These are phyloP conservation scores for Hypoxylon sp. DNA, from an alignment of 2,329 filamentous ascomycete genomes.

Conservation along the genomic window DNA sequence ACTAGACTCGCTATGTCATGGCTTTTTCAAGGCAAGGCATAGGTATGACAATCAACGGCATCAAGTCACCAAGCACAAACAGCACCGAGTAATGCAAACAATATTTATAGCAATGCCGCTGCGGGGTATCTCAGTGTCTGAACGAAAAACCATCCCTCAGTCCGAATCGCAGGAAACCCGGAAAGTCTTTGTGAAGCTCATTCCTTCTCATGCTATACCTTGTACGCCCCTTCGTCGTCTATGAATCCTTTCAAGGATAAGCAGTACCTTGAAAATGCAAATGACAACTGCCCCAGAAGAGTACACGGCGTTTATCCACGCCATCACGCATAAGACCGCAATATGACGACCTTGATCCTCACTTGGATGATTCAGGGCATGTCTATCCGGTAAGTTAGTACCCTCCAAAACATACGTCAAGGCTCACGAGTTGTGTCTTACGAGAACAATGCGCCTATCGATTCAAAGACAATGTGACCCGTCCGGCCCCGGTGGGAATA, in stretches of 20 bases:
- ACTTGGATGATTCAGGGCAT: not conserved
- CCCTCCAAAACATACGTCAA: not conserved
- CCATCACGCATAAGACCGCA: not conserved
- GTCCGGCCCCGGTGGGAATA: not conserved
- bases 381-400: not conserved
- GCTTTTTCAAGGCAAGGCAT: not conserved
- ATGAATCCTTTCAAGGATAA: not conserved
- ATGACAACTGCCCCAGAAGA: not conserved
- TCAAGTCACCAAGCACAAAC: not conserved
- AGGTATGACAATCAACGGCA: not conserved
- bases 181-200: not conserved
- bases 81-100: not conserved
- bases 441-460: not conserved
- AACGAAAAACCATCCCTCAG: conserved; percentile 2
- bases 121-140: conserved; percentile 17
- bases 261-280: not conserved
- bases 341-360: not conserved
- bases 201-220: not conserved
- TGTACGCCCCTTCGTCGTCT: not conserved
- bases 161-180: not conserved
- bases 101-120: conserved; percentile 4
- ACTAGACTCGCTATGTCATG: too few relatives aligned
- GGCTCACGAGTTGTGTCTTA: not conserved
- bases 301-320: not conserved
- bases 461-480: not conserved